Evolutionary conservation across 139 green algal genomes (phyloP), one percentile per base, ranked within the genome.

Genomic region (Micromonas pusilla): DNA sequence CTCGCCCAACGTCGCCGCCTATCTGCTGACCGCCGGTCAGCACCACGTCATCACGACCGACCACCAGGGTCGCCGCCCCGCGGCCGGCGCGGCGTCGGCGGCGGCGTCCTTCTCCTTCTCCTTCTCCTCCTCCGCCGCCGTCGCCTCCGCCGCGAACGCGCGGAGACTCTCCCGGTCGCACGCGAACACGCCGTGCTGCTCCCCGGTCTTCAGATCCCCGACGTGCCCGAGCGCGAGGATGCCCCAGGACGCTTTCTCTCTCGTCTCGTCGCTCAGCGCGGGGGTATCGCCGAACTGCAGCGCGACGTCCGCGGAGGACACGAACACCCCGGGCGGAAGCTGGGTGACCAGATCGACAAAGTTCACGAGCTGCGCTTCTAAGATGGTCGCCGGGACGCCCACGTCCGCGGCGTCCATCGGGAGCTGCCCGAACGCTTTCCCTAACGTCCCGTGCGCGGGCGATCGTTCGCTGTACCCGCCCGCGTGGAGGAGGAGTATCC

Each of bases 381-480:
- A 16, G 23, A 64, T 31, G 2, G 70, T 76, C 21, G 70, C 20
- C 2, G 70, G 70, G 25, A 6, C 28, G 13, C 70, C 70, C 9
- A 33, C 19, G 33, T 31, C 36, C 70, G 70, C 32, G 21, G 45
- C 70, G 34, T 76, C 70, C 39, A 63, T 66, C 3, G 70, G 70
- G 5, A 76, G 37, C 34, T 63, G 25, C n/a, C 23, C 70, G 34
- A 76, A 76, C 23, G 45, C 70, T 64, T 76, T 76, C 4, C 70
- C 70, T 13, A 52, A 34, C 39, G 34, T 31, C 3, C 39, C 38
- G 70, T 76, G 70, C 65, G 32, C 78, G 26, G 81, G 81, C 57
- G 83, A 34, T 19, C 81, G 65, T 78, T 86, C 82, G 25, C 70
- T 81, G 77, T 83, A 70, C 25, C 81, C 81, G 9, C 81, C 81